Conservation (phyloP, 2,329 filamentous ascomycete species). For the Amauroascus verrucosus region DNA sequence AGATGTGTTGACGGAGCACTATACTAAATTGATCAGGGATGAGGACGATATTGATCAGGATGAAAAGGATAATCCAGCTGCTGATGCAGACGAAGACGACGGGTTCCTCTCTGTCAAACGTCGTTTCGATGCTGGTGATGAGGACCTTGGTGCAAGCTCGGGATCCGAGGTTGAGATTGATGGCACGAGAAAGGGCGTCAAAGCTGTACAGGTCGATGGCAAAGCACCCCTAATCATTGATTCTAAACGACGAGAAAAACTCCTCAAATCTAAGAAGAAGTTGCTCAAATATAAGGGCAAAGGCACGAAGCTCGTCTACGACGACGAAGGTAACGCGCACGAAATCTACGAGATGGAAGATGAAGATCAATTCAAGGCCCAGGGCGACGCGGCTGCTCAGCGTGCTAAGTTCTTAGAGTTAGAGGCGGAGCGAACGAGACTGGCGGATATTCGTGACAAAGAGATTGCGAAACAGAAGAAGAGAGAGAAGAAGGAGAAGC, state of each 20-base stretch:
- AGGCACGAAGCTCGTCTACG: conserved; percentile 76
- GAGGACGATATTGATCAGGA: conserved; percentile 35
- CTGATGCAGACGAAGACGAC: conserved; percentile 55
- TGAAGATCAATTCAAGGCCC: conserved; percentile 66
- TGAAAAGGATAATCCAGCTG: conserved; percentile 28
- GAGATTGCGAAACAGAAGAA: conserved; percentile 64
- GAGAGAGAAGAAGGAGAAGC: conserved; percentile 40
- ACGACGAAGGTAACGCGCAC: conserved; percentile 80
- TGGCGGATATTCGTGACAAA: conserved; percentile 76
- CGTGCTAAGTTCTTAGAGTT: conserved; percentile 65
- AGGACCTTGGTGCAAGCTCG: conserved; percentile 35
- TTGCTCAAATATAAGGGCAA: conserved; percentile 82
- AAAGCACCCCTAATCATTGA: conserved; percentile 69
- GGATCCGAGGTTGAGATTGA: conserved; percentile 37
- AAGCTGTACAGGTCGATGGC: conserved; percentile 45
- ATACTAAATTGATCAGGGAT: conserved; percentile 69
- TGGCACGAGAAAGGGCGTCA: conserved; percentile 28
- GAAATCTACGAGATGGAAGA: conserved; percentile 79
- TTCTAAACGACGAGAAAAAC: conserved; percentile 88
- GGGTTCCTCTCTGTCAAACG: conserved; percentile 87
- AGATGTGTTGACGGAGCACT: conserved; percentile 88
- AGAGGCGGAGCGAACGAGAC: conserved; percentile 60
- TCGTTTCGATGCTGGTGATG: conserved; percentile 62
- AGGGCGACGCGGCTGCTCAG: conserved; percentile 66
- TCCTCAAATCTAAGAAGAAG: conserved; percentile 92